Evolutionary conservation across 2,329 filamentous ascomycete species (phyloP).

Genomic region (Scolecobasidium constrictum): DNA sequence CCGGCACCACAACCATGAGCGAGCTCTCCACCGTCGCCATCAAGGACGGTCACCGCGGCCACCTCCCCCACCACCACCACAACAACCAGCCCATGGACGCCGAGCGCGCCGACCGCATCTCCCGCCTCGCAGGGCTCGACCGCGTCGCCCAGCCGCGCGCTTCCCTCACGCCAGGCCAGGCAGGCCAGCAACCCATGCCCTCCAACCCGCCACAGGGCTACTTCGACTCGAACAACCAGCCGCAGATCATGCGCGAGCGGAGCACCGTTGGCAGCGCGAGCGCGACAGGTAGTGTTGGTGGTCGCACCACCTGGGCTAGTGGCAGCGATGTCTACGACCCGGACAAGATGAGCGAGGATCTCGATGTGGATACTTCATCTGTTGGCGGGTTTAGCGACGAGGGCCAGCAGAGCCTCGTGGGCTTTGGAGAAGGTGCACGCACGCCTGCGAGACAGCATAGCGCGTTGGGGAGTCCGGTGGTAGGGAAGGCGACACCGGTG

Average conservation of each 20-base stretch:
- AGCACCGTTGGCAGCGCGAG: slow-evolving; percentile 88
- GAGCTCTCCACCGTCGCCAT: slow-evolving; percentile 88
- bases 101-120: slow-evolving; percentile 90
- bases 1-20: slow-evolving; percentile 82
- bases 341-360: slow-evolving; percentile 61
- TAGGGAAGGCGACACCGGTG: slow-evolving; percentile 28
- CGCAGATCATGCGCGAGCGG: slow-evolving; percentile 56
- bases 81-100: slow-evolving; percentile 71
- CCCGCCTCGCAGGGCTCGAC: slow-evolving; percentile 83
- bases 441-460: slow-evolving; percentile 43
- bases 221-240: slow-evolving; percentile 66
- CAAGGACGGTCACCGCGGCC: slow-evolving; percentile 88
- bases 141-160: slow-evolving; percentile 49
- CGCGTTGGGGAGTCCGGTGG: slow-evolving; percentile 71
- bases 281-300: slow-evolving; percentile 69
- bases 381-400: slow-evolving; percentile 80
- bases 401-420: slow-evolving; percentile 71
- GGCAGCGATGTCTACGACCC: slow-evolving; percentile 48
- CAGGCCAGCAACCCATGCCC: slow-evolving; percentile 20
- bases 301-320: slow-evolving; percentile 55
- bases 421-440: slow-evolving; percentile 78
- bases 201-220: slow-evolving; percentile 38
- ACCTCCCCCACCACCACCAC: slow-evolving; percentile 51
- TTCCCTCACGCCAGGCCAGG: slow-evolving; percentile 25
- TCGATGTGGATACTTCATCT: slow-evolving; percentile 43